phyloP scores from a whole-genome alignment of 805 yeast species.

The Candida lessepsii region DNA sequence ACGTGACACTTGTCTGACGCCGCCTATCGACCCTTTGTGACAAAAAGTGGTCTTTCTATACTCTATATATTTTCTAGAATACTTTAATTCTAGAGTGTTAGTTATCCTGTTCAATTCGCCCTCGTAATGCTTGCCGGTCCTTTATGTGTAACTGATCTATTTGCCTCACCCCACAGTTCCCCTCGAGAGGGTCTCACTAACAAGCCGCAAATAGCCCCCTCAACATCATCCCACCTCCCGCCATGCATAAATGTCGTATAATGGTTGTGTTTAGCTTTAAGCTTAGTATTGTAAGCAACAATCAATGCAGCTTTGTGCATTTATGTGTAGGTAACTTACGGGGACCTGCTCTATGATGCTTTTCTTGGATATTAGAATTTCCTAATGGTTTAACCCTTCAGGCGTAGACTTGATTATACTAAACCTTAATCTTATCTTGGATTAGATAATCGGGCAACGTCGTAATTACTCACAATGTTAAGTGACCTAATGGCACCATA shows the following conservation, averaged over 20 bases:
- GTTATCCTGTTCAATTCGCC: no score
- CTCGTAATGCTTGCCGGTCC: no score
- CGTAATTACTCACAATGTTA: no score
- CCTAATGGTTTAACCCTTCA: background rate
- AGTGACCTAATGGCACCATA: no score
- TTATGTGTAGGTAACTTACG: no score
- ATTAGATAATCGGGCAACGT: background rate
- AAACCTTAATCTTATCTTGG: slow-evolving; percentile 1
- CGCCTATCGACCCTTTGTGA: no score
- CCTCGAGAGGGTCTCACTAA: slow-evolving; percentile 5
- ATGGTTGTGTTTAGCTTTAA: background rate
- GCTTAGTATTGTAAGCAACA: slow-evolving; percentile 4
- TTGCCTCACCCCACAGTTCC: slow-evolving; percentile 7
- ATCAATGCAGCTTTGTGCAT: background rate
- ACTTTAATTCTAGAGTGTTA: no score
- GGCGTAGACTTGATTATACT: background rate
- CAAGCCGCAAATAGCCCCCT: slow-evolving; percentile 3
- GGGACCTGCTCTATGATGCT: no score
- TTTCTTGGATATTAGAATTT: background rate
- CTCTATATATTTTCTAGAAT: no score
- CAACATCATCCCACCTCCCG: slow-evolving; percentile 3
- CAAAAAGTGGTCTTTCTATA: no score
- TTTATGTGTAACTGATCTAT: background rate
- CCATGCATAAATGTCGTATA: slow-evolving; percentile 5
- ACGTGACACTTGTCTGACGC: no score